Evolutionary conservation across 2,329 filamentous ascomycete genomes (phyloP).

Genomic region (Celoporthe dispersa): DNA sequence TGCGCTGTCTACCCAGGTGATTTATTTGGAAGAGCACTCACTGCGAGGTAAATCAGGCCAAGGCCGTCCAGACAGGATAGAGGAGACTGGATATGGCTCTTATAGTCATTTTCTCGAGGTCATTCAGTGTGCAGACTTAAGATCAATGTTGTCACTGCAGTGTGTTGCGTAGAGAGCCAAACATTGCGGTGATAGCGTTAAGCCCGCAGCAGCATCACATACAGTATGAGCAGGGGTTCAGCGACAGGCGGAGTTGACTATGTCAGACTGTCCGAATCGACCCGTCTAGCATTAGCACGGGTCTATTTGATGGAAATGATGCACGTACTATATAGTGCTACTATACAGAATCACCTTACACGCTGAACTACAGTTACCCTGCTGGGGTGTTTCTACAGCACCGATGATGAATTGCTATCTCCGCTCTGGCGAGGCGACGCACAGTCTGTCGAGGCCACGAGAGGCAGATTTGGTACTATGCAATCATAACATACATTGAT

Average conservation of each 20-base stretch:
- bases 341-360: background rate
- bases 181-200: background rate
- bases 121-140: background rate
- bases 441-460: background rate
- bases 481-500: background rate
- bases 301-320: background rate
- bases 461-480: background rate
- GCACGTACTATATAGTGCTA: too few species aligned
- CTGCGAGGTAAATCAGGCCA: background rate
- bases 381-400: too few species aligned
- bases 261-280: background rate
- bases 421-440: background rate
- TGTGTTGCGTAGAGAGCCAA: background rate
- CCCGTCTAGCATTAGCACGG: background rate
- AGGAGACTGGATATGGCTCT: background rate
- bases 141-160: background rate
- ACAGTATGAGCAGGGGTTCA: background rate
- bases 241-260: background rate
- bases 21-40: background rate
- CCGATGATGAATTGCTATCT: too few species aligned
- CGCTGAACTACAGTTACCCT: background rate
- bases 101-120: background rate
- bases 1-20: background rate
- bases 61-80: background rate
- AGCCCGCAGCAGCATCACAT: background rate